Evolutionary conservation across 2,329 filamentous ascomycete species (phyloP).

Genomic region (Epichloe sylvatica): DNA sequence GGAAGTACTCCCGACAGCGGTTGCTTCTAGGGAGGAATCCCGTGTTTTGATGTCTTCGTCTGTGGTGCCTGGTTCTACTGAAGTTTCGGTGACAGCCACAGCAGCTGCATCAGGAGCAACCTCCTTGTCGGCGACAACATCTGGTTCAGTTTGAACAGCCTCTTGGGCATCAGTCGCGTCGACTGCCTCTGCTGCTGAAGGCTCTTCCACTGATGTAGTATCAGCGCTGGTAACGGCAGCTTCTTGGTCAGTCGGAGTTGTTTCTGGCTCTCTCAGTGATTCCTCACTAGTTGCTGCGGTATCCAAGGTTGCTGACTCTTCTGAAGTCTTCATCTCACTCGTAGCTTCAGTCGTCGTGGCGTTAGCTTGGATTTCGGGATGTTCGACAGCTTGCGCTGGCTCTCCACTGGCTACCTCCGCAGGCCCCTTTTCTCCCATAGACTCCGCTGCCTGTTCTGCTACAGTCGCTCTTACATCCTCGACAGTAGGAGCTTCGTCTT

Average conservation of each 20-base stretch:
- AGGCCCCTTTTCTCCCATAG: constrained; percentile 2
- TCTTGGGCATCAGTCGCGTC: background rate
- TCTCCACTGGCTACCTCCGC: constrained; percentile 1
- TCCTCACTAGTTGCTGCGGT: background rate
- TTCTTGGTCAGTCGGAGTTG: background rate
- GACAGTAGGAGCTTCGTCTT: background rate
- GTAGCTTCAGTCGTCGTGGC: background rate
- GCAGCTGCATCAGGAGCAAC: background rate
- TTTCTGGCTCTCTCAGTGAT: background rate
- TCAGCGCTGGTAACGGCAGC: background rate
- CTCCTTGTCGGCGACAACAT: background rate
- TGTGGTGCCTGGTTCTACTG: constrained; percentile 4
- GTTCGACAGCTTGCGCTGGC: background rate
- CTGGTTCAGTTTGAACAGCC: background rate
- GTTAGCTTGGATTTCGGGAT: background rate
- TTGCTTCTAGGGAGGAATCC: background rate
- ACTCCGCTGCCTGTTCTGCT: constrained; percentile 10
- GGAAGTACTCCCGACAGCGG: background rate
- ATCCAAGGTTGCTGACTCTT: background rate
- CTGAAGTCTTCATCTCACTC: background rate
- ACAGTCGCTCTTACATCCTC: constrained; percentile 5
- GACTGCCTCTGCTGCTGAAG: background rate
- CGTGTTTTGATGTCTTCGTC: background rate
- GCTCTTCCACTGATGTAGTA: background rate
- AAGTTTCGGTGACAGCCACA: background rate